Base-by-base conservation (phyloP, 371 early-diverging fungal genomes). In the Phascolomyces articulosus region DNA sequence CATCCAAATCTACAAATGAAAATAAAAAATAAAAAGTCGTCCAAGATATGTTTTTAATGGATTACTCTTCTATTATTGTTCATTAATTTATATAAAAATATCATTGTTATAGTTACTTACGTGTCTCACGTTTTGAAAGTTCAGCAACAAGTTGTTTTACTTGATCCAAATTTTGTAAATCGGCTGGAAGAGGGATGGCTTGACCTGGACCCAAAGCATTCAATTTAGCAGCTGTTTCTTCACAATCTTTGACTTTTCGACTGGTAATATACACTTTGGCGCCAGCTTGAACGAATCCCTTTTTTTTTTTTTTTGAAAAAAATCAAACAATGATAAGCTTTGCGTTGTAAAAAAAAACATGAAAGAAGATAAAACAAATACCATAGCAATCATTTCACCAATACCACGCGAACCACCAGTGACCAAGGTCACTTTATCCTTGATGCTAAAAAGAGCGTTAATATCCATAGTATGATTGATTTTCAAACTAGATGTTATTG, bases 391-490 rank as follows among this genome's bases (percentile, higher is more conserved):
- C 90, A 91, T 89, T 68, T 86, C 80, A 28, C 92, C 93, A 64
- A 89, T 84, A 48, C 92, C 93, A 55, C 91, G 82, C 51, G 91
- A 89, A 34, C 97, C 97, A 59, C 97, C 97, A 18, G 96, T 96
- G 23, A 97, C 90, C 31, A 97, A 84, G 15, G 93, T 96, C 4
- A 96, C 91, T 76, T 95, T 96, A 70, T 85, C 91, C 65, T 90
- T 85, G 60, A 96, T 93, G 23, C 79, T 78, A 68, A 95, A 95
- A n/a, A 96, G 85, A 3, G 72, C 66, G 66, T 77, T 59, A 56
- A 83, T 73, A 58, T 87, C 83, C 87, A 91, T 84, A 7, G 24
- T 55, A n/a, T 27, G 11, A 34, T 18, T 28, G 18, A 31, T 20
- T n/a, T n/a, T n/a, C n/a, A 55, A 28, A 34, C 11, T 1, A 34